Conservation (phyloP, 331 rosid species). For the Erythrophleum ivorense region DNA sequence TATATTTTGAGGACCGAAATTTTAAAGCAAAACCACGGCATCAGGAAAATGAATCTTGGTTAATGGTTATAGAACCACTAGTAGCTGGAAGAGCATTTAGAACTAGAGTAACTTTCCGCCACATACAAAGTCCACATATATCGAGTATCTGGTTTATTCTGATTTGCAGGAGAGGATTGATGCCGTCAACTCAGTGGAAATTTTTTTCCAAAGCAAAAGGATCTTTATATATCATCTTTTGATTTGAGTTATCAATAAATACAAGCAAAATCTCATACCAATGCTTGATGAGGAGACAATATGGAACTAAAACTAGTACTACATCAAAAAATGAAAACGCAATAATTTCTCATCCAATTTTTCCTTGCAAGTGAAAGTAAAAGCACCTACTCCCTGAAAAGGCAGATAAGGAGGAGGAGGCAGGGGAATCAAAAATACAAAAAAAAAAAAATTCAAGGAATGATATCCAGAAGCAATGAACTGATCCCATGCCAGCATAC, state of each 20-base stretch:
- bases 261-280: slow-evolving; percentile 33
- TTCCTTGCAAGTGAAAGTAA: slow-evolving; percentile 10
- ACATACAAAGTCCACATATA: not conserved
- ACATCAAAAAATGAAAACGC: not conserved
- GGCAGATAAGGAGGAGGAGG: not conserved
- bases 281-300: slow-evolving; percentile 10
- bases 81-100: not conserved
- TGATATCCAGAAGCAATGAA: slow-evolving; percentile 31
- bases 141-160: not conserved
- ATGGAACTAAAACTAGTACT: not conserved
- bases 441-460: slow-evolving; percentile 33
- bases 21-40: not conserved
- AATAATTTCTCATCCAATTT: slow-evolving; percentile 37
- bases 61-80: not conserved
- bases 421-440: not conserved
- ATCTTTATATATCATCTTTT: slow-evolving; percentile 29
- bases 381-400: not conserved
- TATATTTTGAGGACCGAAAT: not conserved
- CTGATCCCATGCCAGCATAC: slow-evolving; percentile 40
- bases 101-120: too few species aligned
- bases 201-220: slow-evolving; percentile 12
- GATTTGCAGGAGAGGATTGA: not conserved
- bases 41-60: not conserved
- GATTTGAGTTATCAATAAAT: slow-evolving; percentile 21
- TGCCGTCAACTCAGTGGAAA: not conserved